Base-by-base conservation (phyloP, 2,329 filamentous ascomycete genomes). In the Cytospora chrysosperma region DNA sequence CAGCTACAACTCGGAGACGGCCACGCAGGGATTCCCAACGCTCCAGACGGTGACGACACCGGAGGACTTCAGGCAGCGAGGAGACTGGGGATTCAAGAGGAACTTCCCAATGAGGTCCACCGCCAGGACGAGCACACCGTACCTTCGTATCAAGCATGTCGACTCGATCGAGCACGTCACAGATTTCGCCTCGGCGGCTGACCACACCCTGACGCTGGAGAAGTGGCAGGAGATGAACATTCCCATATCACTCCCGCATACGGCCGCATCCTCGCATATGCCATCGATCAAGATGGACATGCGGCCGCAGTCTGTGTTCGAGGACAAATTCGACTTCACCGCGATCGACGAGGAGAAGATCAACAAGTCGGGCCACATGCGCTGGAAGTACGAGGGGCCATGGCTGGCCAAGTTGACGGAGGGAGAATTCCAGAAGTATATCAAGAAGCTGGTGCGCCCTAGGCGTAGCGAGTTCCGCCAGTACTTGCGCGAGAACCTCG, bases 51-150 rank as follows among this genome's bases (percentile, higher is more conserved):
- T 98, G 72, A 88, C 89, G 17, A 93, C 92, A 0, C 89, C 92
- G 7, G 79, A 83, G 52, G 83, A 87, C 21, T 93, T 93, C 9
- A 83, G 92, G 27, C 79, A 82, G 49, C 86, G 86, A 72, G 94
- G 94, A 40, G 94, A 98, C 72, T 98, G 94, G 93, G 94, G 94
- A 17, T 80, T 97, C 70, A 98, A 98, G 79, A 83, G 94, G 61
- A 83, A 92, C 1, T 81, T 98, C 7, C 94, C 94, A 1, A 78
- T 89, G 10, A 89, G 89, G 74, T 88, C 89, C 3, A 93, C 92
- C 6, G 85, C 87, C 24, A 85, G 86, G 60, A 87, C 87, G 8
- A 86, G 88, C 8, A 88, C 87, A n/a, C 91, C 93, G 12, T 81
- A 91, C 56, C 84, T 97, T 60, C 86, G 91, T 68, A 78, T 98